Evolutionary conservation across 1,284 basidiomycete genomes (phyloP).

Genomic region (Erythrobasidium hasegawianum): DNA sequence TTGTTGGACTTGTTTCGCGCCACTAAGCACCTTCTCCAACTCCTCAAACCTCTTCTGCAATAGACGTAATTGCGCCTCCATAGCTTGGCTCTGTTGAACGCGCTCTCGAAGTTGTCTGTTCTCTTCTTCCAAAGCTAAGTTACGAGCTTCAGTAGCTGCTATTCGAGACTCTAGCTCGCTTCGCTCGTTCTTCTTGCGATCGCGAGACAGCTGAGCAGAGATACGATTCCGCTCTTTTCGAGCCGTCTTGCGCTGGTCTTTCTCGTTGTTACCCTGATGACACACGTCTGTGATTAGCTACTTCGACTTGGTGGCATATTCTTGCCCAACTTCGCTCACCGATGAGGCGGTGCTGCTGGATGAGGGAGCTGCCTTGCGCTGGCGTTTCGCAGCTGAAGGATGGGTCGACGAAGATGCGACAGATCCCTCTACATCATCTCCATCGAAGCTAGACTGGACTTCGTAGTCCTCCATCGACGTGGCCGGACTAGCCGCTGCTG

Average conservation of each 20-base stretch:
- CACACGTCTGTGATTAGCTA: too few species aligned
- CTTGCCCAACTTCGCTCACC: not conserved
- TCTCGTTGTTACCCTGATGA: not conserved
- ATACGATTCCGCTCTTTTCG: constrained; percentile 35
- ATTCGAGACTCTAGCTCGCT: constrained; percentile 18
- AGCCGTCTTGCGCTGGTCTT: constrained; percentile 9
- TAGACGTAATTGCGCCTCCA: constrained; percentile 11
- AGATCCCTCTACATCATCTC: too few species aligned
- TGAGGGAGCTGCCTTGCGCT: not conserved
- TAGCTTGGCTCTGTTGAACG: constrained; percentile 7
- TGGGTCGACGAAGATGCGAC: not conserved
- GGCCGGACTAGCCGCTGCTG: not conserved
- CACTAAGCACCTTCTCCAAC: constrained; percentile 13
- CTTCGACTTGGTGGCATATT: too few species aligned
- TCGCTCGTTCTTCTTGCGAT: constrained; percentile 21
- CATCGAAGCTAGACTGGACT: not conserved
- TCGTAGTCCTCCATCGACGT: not conserved
- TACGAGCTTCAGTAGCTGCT: constrained; percentile 8
- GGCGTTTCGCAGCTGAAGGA: constrained; percentile 1
- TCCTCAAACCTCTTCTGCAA: constrained; percentile 23
- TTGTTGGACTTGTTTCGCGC: not conserved
- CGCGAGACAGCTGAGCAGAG: constrained; percentile 22
- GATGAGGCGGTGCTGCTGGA: not conserved
- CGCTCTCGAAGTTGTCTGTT: constrained; percentile 17
- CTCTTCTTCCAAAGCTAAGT: constrained; percentile 9